Conservation (phyloP, 2,329 filamentous ascomycete species). For the Alternaria arborescens region DNA sequence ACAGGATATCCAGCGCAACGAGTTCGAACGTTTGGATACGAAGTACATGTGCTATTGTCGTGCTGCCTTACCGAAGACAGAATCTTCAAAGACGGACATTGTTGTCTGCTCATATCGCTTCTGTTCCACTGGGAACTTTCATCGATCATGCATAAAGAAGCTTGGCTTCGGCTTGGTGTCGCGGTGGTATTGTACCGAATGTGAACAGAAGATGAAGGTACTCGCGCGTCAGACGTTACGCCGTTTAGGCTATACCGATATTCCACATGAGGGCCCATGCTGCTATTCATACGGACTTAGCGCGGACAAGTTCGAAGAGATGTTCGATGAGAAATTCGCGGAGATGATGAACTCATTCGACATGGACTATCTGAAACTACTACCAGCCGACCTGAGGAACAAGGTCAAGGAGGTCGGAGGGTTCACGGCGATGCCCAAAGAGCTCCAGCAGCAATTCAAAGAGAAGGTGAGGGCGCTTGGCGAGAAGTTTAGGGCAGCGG, state of each 20-base stretch:
- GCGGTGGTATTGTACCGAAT: constrained; percentile 38
- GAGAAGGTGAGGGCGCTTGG: not conserved
- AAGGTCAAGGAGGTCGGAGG: not conserved
- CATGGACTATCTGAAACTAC: not conserved
- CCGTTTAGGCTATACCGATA: constrained; percentile 10
- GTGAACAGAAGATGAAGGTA: constrained; percentile 27
- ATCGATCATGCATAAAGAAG: constrained; percentile 33
- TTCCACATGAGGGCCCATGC: not conserved
- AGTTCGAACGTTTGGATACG: not conserved
- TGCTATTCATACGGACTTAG: not conserved
- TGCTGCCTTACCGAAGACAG: not conserved
- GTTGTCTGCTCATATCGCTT: constrained; percentile 28
- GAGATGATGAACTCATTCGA: not conserved
- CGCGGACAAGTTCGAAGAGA: not conserved
- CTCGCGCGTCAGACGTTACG: constrained; percentile 18
- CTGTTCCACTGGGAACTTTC: constrained; percentile 32
- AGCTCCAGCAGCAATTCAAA: not conserved
- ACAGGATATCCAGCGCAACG: constrained; percentile 14
- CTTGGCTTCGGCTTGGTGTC: constrained; percentile 28
- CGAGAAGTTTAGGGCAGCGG: not conserved
- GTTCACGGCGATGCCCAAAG: not conserved
- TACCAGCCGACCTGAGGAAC: not conserved
- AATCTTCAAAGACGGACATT: not conserved
- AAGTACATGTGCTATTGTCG: constrained; percentile 34
- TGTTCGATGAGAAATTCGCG: not conserved